A percentile compares a stretch with the other conserved stretches of the same genome.
Conservation (phyloP, 768 basidiomycete genomes). For the Podaxis sp. region DNA sequence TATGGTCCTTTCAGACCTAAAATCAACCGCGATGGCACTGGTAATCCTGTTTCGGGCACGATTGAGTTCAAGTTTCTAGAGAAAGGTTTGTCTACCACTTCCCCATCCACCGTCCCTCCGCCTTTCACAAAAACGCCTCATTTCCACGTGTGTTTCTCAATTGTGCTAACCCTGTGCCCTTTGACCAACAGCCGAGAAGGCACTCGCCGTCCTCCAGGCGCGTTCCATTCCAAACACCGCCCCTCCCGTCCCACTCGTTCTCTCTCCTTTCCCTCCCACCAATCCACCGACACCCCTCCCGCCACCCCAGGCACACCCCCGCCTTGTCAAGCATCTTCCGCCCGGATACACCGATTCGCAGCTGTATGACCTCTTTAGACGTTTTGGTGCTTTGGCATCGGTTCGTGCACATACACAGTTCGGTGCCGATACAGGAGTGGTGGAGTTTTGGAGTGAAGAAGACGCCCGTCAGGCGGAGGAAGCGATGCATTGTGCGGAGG, state of each 20-base stretch:
- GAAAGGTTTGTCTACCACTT: slow-evolving; percentile 56
- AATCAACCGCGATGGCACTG: slow-evolving; percentile 60
- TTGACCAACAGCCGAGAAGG: slow-evolving; percentile 72
- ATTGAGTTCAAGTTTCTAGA: slow-evolving; percentile 85
- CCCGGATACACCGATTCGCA: slow-evolving; percentile 62
- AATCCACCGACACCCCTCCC: slow-evolving; percentile 74
- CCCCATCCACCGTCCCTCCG: slow-evolving; percentile 4
- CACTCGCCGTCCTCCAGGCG: slow-evolving; percentile 79
- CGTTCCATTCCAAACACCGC: slow-evolving; percentile 64
- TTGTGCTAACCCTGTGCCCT: slow-evolving; percentile 15
- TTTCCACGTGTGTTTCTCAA: slow-evolving; percentile 14
- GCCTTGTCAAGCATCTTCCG: slow-evolving; percentile 85
- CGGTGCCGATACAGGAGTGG: slow-evolving; percentile 73
- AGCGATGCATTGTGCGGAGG: slow-evolving; percentile 79
- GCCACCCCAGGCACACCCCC: slow-evolving; percentile 72
- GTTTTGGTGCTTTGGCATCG: slow-evolving; percentile 81
- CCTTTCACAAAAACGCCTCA: background rate
- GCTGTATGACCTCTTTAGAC: slow-evolving; percentile 83
- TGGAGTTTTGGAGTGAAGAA: slow-evolving; percentile 88
- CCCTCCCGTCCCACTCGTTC: slow-evolving; percentile 59
- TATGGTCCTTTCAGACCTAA: slow-evolving; percentile 84
- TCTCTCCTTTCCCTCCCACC: slow-evolving; percentile 85
- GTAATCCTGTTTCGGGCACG: slow-evolving; percentile 59
- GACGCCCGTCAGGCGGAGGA: slow-evolving; percentile 79
- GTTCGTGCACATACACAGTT: slow-evolving; percentile 73